Evolutionary conservation across 2,329 filamentous ascomycete genomes (phyloP).

Genomic region (Aureobasidium melanogenum): DNA sequence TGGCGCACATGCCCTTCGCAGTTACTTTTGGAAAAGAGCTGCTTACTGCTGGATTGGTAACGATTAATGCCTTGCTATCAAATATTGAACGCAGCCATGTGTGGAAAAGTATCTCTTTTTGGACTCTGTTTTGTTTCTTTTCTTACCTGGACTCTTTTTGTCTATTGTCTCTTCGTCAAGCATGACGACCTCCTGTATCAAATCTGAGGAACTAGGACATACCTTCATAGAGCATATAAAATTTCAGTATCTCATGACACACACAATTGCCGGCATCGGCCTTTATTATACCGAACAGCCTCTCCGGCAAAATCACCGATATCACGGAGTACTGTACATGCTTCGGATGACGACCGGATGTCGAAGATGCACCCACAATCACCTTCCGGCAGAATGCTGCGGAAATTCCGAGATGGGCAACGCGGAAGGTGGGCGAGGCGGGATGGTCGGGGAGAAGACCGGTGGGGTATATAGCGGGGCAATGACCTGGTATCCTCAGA

Average conservation of each 20-base stretch:
- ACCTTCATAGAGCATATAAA: neutral
- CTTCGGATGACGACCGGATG: too few species aligned
- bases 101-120: neutral
- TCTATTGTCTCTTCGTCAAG: neutral
- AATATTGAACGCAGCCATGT: neutral
- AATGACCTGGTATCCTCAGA: conserved; percentile 6
- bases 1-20: neutral
- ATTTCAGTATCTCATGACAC: neutral
- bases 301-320: neutral
- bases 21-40: neutral
- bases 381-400: neutral
- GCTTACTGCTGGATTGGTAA: neutral
- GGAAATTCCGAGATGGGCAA: neutral
- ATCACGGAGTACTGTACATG: neutral
- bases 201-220: neutral
- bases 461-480: conserved; percentile 8
- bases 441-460: neutral
- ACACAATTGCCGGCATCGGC: neutral
- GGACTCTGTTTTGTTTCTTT: neutral
- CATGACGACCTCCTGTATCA: neutral
- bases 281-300: neutral
- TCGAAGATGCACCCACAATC: neutral
- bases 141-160: neutral
- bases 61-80: conserved; percentile 1
- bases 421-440: conserved; percentile 1